phyloP scores from a whole-genome alignment of 306 rosid species.

The Corylus americana region DNA sequence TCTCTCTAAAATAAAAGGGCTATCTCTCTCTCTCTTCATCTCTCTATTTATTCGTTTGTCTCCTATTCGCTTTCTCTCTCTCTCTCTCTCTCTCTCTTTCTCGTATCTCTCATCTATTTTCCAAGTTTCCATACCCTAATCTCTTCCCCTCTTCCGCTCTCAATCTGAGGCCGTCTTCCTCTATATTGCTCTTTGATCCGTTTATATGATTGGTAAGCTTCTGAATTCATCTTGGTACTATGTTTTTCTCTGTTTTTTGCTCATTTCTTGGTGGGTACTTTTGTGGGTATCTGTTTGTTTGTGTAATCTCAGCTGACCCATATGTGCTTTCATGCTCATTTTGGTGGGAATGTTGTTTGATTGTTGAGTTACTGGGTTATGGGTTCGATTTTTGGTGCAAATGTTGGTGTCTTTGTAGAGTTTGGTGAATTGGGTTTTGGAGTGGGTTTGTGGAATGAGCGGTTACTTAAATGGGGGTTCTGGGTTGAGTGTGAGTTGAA shows the following conservation, averaged over 20 bases:
- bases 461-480: constrained; percentile 45
- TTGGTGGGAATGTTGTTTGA: constrained; percentile 29
- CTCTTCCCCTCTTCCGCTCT: constrained; percentile 23
- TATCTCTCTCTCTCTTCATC: constrained; percentile 40
- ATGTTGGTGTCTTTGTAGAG: constrained; percentile 29
- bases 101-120: constrained; percentile 42
- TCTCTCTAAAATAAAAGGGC: constrained; percentile 45
- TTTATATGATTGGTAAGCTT: constrained; percentile 49
- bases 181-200: constrained; percentile 55
- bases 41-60: constrained; percentile 53
- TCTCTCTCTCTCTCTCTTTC: constrained; percentile 47
- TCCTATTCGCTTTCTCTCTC: constrained; percentile 29
- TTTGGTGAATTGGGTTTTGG: constrained; percentile 34
- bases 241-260: constrained; percentile 21
- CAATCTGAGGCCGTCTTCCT: constrained; percentile 38
- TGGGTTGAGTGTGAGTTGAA: constrained; percentile 43
- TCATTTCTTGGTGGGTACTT: constrained; percentile 35
- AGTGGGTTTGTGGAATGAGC: constrained; percentile 26
- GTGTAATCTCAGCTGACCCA: constrained; percentile 37
- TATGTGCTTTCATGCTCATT: constrained; percentile 28
- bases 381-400: constrained; percentile 33
- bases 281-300: constrained; percentile 28
- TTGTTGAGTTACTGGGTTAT: constrained; percentile 22
- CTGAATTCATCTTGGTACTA: constrained; percentile 36
- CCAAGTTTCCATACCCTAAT: constrained; percentile 73